Evolutionary conservation across 768 basidiomycete genomes (phyloP), one percentile per base, ranked within the genome.

Genomic region (Boletus subcaerulescens): DNA sequence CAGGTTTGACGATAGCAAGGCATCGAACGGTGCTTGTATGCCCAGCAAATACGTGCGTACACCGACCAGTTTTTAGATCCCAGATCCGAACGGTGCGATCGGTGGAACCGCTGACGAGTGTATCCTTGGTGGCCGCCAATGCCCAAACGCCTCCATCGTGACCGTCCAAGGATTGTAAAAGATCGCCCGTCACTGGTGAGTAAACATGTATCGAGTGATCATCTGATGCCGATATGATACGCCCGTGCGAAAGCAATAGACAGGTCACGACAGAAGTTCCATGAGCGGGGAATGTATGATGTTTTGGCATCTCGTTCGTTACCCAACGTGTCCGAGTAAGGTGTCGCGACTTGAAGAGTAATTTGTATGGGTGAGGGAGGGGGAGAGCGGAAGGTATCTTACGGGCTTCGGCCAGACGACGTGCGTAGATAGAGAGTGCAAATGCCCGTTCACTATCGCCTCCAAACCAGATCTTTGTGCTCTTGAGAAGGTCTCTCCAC

Each of bases 81-180:
- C 93, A 97, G 38, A 95, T 89, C 46, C 94, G 80, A 51, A 97
- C 91, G 0, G 93, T 95, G 29, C 94, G 85, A 74, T 97, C 94
- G 9, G 94, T 97, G 13, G 90, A 92, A 5, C 94, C 94, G 61
- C 89, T 93, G 60, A 96, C 94, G 17, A 94, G 81, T 26, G 88
- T 82, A 69, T 93, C 85, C 76, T 90, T 91, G 70, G 81, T 91
- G 35, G 89, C 87, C 5, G 90, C 89, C n/a, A 98, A 76, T 15
- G 95, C 94, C 95, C 95, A 98, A 2, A 98, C 93, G 17, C 95
- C 95, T 47, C 95, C 95, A 61, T 93, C 91, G 63, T 98, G 95
- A 4, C 95, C 96, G 54, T 89, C 80, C 41, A 98, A 79, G 2
- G 86, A 82, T 40, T 81, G 84, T 5, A 87, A 70, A 20, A 91